These are phyloP conservation scores for Microcyclospora tardicrescens DNA, from an alignment of 2,329 filamentous ascomycete species.

Conservation along the genomic window DNA sequence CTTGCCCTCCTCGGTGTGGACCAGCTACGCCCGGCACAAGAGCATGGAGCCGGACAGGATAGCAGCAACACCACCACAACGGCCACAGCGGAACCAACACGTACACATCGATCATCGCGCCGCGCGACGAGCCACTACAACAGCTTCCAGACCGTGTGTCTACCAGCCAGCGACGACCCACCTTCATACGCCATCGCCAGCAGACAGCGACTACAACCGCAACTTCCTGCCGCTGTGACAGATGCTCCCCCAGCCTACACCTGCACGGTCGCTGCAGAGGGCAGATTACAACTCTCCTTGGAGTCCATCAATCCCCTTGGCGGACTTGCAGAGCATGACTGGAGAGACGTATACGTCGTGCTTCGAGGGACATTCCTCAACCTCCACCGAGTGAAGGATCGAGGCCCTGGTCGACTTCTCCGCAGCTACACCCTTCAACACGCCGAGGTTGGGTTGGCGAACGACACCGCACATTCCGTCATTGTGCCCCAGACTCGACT, in stretches of 20 bases:
- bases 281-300: constrained; percentile 19
- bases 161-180: constrained; percentile 16
- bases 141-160: constrained; percentile 21
- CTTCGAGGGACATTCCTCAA: constrained; percentile 57
- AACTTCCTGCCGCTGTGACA: constrained; percentile 7
- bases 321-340: constrained; percentile 17
- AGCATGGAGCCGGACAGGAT: constrained; percentile 1
- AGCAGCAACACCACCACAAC: not conserved
- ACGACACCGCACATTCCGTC: constrained; percentile 52
- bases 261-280: constrained; percentile 20
- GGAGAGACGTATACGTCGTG: constrained; percentile 41
- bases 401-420: constrained; percentile 45
- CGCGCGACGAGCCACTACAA: constrained; percentile 23
- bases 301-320: constrained; percentile 23
- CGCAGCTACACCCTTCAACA: constrained; percentile 60
- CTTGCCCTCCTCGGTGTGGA: constrained; percentile 6
- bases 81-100: not conserved
- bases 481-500: constrained; percentile 32
- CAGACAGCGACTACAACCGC: constrained; percentile 6
- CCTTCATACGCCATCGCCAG: constrained; percentile 20
- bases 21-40: not conserved
- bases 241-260: constrained; percentile 22
- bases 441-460: constrained; percentile 61
- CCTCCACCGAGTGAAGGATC: constrained; percentile 48
- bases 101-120: constrained; percentile 2